Evolutionary conservation across 1,284 basidiomycete genomes (phyloP).

Genomic region (Rhodotorula sp.): DNA sequence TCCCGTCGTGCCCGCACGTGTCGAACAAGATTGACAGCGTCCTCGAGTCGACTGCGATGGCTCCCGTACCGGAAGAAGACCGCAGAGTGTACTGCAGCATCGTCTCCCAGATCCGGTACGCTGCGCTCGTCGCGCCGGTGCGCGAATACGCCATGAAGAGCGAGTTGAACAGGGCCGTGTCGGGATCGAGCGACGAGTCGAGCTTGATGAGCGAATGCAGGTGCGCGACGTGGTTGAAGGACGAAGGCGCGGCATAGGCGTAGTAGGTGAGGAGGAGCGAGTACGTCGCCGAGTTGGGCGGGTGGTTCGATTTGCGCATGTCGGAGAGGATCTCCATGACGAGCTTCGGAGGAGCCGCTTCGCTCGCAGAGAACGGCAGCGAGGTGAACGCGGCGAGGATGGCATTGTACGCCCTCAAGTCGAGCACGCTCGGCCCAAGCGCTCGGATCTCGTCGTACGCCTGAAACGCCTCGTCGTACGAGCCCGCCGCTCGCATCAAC

Average conservation of each 20-base stretch:
- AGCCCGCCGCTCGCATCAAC: slow-evolving; percentile 30
- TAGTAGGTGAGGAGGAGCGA: slow-evolving; percentile 65
- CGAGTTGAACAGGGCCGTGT: slow-evolving; percentile 75
- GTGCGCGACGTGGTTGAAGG: slow-evolving; percentile 56
- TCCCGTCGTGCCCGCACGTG: slow-evolving; percentile 66
- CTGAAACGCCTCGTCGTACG: slow-evolving; percentile 37
- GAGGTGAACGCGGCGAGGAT: slow-evolving; percentile 40
- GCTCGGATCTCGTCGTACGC: slow-evolving; percentile 40
- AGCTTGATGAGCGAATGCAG: slow-evolving; percentile 76
- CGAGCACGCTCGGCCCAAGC: slow-evolving; percentile 25
- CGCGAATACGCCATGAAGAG: slow-evolving; percentile 88
- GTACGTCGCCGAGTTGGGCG: slow-evolving; percentile 65
- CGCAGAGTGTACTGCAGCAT: slow-evolving; percentile 58
- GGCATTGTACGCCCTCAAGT: slow-evolving; percentile 32
- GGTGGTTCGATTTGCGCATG: slow-evolving; percentile 69
- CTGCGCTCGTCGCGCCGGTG: slow-evolving; percentile 66
- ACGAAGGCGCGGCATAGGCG: slow-evolving; percentile 40
- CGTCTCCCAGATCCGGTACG: slow-evolving; percentile 77
- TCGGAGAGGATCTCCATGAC: slow-evolving; percentile 79
- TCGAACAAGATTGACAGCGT: slow-evolving; percentile 82
- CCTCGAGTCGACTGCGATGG: slow-evolving; percentile 57
- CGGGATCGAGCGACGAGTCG: slow-evolving; percentile 71
- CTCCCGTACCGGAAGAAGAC: slow-evolving; percentile 40
- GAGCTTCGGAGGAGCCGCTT: slow-evolving; percentile 59
- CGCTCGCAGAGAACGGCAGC: slow-evolving; percentile 26